Conservation (phyloP, 2,329 filamentous ascomycete genomes). For the Calonectria montana region DNA sequence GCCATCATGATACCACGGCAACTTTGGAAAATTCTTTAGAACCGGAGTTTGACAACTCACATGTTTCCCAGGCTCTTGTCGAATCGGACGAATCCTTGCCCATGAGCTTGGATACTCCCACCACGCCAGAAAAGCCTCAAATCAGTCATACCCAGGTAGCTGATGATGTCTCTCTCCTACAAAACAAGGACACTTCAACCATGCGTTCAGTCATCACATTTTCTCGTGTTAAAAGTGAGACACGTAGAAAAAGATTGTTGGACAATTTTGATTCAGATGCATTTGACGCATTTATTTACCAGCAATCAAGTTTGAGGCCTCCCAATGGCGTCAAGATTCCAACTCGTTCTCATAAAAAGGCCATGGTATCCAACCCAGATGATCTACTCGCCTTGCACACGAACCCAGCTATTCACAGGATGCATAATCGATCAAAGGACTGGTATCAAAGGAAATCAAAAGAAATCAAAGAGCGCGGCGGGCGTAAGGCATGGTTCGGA, state of each 20-base stretch:
- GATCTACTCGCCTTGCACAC: slow-evolving; percentile 56
- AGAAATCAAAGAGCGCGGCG: slow-evolving; percentile 62
- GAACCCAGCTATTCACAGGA: slow-evolving; percentile 64
- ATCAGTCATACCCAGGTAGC: slow-evolving; percentile 24
- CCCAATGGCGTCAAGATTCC: slow-evolving; percentile 36
- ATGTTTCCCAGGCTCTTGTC: not conserved
- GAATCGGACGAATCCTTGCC: slow-evolving; percentile 5
- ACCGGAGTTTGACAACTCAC: slow-evolving; percentile 7
- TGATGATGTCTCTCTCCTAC: slow-evolving; percentile 20
- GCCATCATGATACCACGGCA: slow-evolving; percentile 12
- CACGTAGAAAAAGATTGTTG: slow-evolving; percentile 18
- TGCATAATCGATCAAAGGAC: slow-evolving; percentile 53
- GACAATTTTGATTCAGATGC: slow-evolving; percentile 39
- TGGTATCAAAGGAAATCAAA: slow-evolving; percentile 61
- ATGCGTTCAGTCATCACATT: not conserved
- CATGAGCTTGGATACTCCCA: not conserved
- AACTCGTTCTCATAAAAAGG: slow-evolving; percentile 10
- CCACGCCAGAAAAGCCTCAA: not conserved
- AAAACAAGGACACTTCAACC: not conserved
- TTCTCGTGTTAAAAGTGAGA: slow-evolving; percentile 19
- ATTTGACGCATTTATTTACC: slow-evolving; percentile 55
- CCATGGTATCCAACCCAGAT: slow-evolving; percentile 30
- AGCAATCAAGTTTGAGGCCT: slow-evolving; percentile 43
- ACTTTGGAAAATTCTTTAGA: slow-evolving; percentile 8
- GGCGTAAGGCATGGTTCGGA: slow-evolving; percentile 64